These are phyloP conservation scores for Helicocarpus griseus DNA, from an alignment of 2,329 filamentous ascomycete species.

Conservation along the genomic window DNA sequence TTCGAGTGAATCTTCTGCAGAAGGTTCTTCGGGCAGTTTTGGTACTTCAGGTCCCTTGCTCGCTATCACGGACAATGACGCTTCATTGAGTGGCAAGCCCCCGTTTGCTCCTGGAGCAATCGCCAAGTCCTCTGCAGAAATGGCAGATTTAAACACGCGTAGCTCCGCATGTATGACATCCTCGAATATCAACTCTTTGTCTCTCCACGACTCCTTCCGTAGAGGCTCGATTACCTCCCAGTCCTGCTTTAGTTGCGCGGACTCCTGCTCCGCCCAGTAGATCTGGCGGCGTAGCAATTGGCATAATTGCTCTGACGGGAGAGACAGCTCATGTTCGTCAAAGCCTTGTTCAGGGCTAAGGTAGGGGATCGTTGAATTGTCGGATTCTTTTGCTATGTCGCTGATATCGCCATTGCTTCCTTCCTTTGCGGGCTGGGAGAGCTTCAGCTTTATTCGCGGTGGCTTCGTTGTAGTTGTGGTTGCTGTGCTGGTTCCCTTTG, in stretches of 20 bases:
- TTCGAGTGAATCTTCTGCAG: neutral
- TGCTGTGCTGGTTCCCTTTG: slow-evolving; percentile 23
- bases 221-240: slow-evolving; percentile 29
- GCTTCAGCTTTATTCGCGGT: slow-evolving; percentile 34
- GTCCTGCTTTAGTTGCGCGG: slow-evolving; percentile 27
- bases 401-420: slow-evolving; percentile 15
- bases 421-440: slow-evolving; percentile 27
- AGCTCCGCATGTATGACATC: slow-evolving; percentile 35
- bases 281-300: slow-evolving; percentile 38
- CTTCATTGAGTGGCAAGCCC: neutral
- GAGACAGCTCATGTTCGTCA: slow-evolving; percentile 34
- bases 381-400: slow-evolving; percentile 24
- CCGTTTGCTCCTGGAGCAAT: neutral
- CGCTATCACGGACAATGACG: neutral
- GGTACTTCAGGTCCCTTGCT: neutral
- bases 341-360: slow-evolving; percentile 32
- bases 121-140: slow-evolving; percentile 8
- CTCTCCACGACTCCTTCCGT: slow-evolving; percentile 30
- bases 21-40: neutral
- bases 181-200: slow-evolving; percentile 36
- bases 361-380: slow-evolving; percentile 25
- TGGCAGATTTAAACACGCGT: slow-evolving; percentile 22
- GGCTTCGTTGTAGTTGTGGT: slow-evolving; percentile 24
- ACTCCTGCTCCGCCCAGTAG: slow-evolving; percentile 38
- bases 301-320: slow-evolving; percentile 35